phyloP scores from a whole-genome alignment of 441 rosid species.

The Gossypium trilobum region DNA sequence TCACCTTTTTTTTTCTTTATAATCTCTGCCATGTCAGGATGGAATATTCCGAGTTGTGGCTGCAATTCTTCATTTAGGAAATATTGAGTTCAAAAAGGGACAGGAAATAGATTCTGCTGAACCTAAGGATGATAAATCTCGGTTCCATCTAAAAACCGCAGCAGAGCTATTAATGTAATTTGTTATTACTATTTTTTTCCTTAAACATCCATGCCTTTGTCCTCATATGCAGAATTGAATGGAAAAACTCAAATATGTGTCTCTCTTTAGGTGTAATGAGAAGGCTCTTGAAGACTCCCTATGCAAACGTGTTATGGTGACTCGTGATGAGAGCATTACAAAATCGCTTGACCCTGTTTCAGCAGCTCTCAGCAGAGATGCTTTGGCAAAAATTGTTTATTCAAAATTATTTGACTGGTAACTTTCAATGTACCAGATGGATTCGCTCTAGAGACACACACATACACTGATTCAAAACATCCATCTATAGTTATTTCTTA shows the following conservation, averaged over 20 bases:
- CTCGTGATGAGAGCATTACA: conserved; percentile 91
- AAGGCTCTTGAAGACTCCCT: conserved; percentile 71
- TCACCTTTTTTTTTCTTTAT: background rate
- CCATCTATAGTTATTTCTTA: conserved; percentile 10
- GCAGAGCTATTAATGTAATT: conserved; percentile 81
- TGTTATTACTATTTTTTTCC: background rate
- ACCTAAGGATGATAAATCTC: conserved; percentile 73
- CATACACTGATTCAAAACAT: conserved; percentile 2
- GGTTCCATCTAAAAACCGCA: conserved; percentile 61
- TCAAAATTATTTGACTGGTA: conserved; percentile 97
- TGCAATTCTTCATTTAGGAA: conserved; percentile 91
- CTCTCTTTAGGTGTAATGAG: conserved; percentile 67
- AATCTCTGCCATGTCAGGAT: conserved; percentile 42
- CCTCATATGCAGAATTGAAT: conserved; percentile 14
- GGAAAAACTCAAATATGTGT: conserved; percentile 15
- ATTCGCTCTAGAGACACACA: conserved; percentile 5
- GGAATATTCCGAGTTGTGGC: conserved; percentile 87
- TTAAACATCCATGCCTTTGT: background rate
- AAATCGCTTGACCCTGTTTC: conserved; percentile 75
- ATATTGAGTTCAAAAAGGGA: conserved; percentile 71
- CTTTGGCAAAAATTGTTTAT: conserved; percentile 83
- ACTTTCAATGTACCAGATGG: conserved; percentile 11
- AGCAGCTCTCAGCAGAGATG: conserved; percentile 83
- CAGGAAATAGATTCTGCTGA: conserved; percentile 65
- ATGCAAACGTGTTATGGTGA: conserved; percentile 85